Evolutionary conservation across 2,329 filamentous ascomycete species (phyloP).

Genomic region (Microthyrium microscopicum): DNA sequence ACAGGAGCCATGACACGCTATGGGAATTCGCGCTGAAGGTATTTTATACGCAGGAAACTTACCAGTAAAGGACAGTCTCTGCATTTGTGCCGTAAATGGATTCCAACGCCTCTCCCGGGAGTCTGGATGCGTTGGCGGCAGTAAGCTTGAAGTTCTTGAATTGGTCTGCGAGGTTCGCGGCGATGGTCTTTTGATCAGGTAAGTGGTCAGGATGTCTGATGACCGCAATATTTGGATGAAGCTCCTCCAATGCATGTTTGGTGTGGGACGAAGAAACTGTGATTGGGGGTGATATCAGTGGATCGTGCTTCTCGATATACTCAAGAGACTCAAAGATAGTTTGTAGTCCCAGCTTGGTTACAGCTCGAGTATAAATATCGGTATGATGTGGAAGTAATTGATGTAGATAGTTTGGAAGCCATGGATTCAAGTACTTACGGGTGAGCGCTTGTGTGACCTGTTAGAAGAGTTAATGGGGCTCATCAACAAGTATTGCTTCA

Average conservation of each 20-base stretch:
- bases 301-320: constrained; percentile 26
- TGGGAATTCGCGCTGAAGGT: too few relatives aligned
- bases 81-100: constrained; percentile 68
- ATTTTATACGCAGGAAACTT: too few relatives aligned
- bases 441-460: constrained; percentile 59
- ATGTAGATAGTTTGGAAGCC: constrained; percentile 26
- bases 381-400: constrained; percentile 25
- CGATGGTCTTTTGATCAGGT: constrained; percentile 52
- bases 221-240: constrained; percentile 73
- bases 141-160: constrained; percentile 40
- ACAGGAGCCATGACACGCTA: too few relatives aligned
- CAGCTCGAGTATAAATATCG: constrained; percentile 23
- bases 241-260: constrained; percentile 56
- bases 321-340: constrained; percentile 29
- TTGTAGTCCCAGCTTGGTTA: constrained; percentile 25
- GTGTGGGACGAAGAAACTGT: constrained; percentile 55
- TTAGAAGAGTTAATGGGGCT: neutral
- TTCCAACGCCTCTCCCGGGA: constrained; percentile 58
- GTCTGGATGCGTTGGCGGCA: constrained; percentile 40
- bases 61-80: constrained; percentile 75
- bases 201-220: constrained; percentile 83
- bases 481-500: neutral
- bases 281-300: constrained; percentile 26
- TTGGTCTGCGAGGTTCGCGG: constrained; percentile 35
- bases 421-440: constrained; percentile 39